These are phyloP conservation scores for Lipomyces spencermartinsiae DNA, from an alignment of 805 yeast genomes.

Conservation along the genomic window DNA sequence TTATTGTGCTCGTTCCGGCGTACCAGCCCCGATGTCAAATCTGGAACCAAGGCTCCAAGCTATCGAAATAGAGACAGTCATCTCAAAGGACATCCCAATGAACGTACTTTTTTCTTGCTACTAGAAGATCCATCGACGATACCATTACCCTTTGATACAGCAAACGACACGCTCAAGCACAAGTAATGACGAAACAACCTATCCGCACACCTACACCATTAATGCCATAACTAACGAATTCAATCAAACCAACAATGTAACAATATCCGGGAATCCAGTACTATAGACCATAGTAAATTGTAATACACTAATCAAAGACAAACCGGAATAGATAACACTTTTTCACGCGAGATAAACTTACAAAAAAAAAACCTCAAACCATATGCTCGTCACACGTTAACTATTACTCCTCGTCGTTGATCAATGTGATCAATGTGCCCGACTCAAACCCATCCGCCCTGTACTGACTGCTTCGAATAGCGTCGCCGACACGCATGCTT, in stretches of 20 bases:
- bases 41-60: background rate
- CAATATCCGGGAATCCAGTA: background rate
- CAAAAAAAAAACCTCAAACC: background rate
- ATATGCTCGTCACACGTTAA: background rate
- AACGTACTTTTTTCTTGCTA: background rate
- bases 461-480: conserved; percentile 20
- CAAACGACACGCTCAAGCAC: background rate
- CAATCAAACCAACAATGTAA: background rate
- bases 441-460: background rate
- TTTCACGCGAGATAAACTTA: background rate
- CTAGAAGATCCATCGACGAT: background rate
- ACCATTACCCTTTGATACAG: background rate
- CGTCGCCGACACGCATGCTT: conserved; percentile 32
- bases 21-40: too few relatives aligned
- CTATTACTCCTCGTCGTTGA: background rate
- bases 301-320: background rate
- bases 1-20: background rate
- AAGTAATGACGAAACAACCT: background rate
- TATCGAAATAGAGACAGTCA: background rate
- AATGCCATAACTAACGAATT: background rate
- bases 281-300: background rate
- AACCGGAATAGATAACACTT: background rate
- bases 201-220: background rate
- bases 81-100: background rate
- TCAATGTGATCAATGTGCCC: background rate